Evolutionary conservation across 768 basidiomycete genomes (phyloP).

Genomic region (Kwoniella dejecticola): DNA sequence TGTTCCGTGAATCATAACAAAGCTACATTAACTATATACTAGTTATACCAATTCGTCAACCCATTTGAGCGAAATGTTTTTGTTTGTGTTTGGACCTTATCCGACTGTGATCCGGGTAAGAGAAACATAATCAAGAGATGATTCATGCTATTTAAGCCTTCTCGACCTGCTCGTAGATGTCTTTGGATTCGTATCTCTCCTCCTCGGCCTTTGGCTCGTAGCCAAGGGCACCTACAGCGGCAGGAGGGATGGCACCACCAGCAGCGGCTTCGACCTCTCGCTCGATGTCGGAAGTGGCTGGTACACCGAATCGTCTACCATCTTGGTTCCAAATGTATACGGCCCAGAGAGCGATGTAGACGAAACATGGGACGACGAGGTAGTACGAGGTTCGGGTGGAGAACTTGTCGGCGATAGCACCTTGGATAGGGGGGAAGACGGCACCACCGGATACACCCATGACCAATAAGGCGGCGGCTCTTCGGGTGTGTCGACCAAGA

Average conservation of each 20-base stretch:
- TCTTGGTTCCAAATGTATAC: constrained; percentile 50
- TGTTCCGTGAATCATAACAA: background rate
- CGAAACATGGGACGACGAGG: constrained; percentile 46
- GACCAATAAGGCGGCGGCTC: constrained; percentile 53
- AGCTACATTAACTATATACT: constrained; percentile 15
- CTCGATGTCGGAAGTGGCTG: constrained; percentile 12
- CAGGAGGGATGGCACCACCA: constrained; percentile 18
- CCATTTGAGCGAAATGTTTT: background rate
- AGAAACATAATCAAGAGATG: background rate
- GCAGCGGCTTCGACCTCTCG: constrained; percentile 18
- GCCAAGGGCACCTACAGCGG: constrained; percentile 21
- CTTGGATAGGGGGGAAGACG: constrained; percentile 55
- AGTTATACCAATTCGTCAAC: background rate
- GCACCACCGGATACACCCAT: constrained; percentile 49
- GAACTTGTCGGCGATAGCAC: constrained; percentile 53
- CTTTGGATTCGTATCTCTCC: constrained; percentile 17
- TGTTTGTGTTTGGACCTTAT: background rate
- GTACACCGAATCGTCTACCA: constrained; percentile 30
- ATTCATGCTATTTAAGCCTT: constrained; percentile 16
- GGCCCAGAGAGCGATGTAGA: constrained; percentile 46
- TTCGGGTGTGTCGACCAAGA: constrained; percentile 55
- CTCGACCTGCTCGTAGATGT: constrained; percentile 24
- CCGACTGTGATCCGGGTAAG: background rate
- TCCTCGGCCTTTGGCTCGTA: constrained; percentile 22
- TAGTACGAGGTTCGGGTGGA: constrained; percentile 44